A percentile compares a stretch with the other conserved stretches of the same genome.
These are phyloP conservation scores for Colletotrichum sp. DNA, from an alignment of 2,329 filamentous ascomycete species.

Conservation along the genomic window DNA sequence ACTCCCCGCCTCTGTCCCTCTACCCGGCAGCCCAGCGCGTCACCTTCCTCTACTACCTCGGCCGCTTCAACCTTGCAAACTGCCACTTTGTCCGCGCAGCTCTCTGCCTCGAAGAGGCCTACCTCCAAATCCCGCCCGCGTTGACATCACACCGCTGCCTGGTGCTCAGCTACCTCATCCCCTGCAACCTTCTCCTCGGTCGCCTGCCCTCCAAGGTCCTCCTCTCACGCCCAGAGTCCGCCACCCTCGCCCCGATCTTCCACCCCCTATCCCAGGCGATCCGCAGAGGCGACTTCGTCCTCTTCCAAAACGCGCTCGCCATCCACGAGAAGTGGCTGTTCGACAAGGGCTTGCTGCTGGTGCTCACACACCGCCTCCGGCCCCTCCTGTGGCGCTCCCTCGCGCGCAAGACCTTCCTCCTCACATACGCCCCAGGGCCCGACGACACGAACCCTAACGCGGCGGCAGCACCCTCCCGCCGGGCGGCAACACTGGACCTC, in stretches of 20 bases:
- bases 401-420: slow-evolving; percentile 76
- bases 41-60: slow-evolving; percentile 93
- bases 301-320: slow-evolving; percentile 74
- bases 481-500: slow-evolving; percentile 78
- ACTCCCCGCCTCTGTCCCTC: slow-evolving; percentile 78
- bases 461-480: slow-evolving; percentile 50
- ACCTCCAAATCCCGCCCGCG: slow-evolving; percentile 66
- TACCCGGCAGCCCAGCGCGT: slow-evolving; percentile 89
- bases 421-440: slow-evolving; percentile 75
- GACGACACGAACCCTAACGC: slow-evolving; percentile 45
- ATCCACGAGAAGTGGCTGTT: slow-evolving; percentile 75
- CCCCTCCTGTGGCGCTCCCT: slow-evolving; percentile 86
- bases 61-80: slow-evolving; percentile 86
- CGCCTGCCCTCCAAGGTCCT: slow-evolving; percentile 76
- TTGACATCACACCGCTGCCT: slow-evolving; percentile 77
- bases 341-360: slow-evolving; percentile 75
- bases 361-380: slow-evolving; percentile 78
- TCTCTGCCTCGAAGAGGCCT: slow-evolving; percentile 78
- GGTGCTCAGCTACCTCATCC: slow-evolving; percentile 84
- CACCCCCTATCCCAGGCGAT: slow-evolving; percentile 76
- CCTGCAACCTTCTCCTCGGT: slow-evolving; percentile 83
- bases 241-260: slow-evolving; percentile 69
- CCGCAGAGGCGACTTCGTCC: slow-evolving; percentile 73
- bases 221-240: slow-evolving; percentile 73
- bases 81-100: slow-evolving; percentile 82